A percentile compares a stretch with the other conserved stretches of the same genome.
Evolutionary conservation across 331 rosid genomes (phyloP).

Genomic region (Ulmus americana): DNA sequence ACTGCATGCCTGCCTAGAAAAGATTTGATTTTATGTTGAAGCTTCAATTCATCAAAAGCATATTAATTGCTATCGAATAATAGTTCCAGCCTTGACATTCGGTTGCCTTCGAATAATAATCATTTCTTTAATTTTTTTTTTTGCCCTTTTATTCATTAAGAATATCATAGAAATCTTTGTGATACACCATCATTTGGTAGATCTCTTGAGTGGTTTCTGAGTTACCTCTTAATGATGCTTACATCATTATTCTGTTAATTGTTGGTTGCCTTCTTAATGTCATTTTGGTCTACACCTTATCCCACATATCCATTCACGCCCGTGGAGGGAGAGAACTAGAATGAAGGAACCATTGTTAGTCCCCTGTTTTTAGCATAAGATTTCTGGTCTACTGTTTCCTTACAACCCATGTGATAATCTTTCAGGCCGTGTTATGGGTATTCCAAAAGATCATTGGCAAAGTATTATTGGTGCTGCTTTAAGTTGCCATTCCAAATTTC

Average conservation of each 20-base stretch:
- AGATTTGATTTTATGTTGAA: background rate
- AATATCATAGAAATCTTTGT: background rate
- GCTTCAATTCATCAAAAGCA: background rate
- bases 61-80: background rate
- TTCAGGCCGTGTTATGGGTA: conserved; percentile 39
- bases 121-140: background rate
- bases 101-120: background rate
- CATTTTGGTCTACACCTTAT: background rate
- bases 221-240: background rate
- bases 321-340: no score
- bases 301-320: background rate
- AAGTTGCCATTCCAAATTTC: conserved; percentile 43
- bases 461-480: conserved; percentile 64
- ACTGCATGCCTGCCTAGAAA: background rate
- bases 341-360: no score
- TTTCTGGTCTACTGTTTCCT: background rate
- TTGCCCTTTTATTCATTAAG: background rate
- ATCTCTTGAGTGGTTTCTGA: background rate
- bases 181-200: background rate
- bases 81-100: no score
- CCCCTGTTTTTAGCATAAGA: background rate
- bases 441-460: conserved; percentile 43
- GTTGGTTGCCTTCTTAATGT: background rate
- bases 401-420: conserved; percentile 8
- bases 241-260: background rate